Percentiles rank a stretch among this genome's conserved stretches.
phyloP scores from a whole-genome alignment of 2,329 filamentous ascomycete species.

The Exophiala mesophila region DNA sequence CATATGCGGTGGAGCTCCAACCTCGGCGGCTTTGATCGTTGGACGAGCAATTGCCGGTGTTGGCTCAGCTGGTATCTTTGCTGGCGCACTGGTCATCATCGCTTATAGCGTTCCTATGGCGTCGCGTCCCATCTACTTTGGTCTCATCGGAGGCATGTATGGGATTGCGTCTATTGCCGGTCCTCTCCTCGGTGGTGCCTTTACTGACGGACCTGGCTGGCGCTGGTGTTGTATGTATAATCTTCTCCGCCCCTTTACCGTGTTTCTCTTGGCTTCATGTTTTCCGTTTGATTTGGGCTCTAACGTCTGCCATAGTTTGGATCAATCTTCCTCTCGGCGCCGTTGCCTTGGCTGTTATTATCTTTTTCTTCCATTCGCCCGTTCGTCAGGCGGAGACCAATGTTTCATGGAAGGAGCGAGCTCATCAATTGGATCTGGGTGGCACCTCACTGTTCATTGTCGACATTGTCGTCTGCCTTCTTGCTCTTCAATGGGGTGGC shows the following conservation, averaged over 20 bases:
- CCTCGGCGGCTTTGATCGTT: constrained; percentile 30
- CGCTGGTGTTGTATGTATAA: constrained; percentile 30
- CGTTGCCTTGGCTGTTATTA: constrained; percentile 40
- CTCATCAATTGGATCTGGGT: constrained; percentile 39
- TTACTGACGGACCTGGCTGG: constrained; percentile 37
- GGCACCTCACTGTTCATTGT: constrained; percentile 45
- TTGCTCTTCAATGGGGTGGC: constrained; percentile 47
- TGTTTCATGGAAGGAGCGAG: constrained; percentile 34
- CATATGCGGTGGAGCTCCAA: constrained; percentile 36
- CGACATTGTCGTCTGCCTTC: constrained; percentile 42
- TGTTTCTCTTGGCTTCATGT: constrained; percentile 43
- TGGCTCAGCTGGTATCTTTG: constrained; percentile 30
- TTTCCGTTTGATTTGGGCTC: too few species aligned
- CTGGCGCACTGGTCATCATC: constrained; percentile 31
- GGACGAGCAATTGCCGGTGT: constrained; percentile 33
- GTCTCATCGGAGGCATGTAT: constrained; percentile 43
- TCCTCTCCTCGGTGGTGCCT: constrained; percentile 35
- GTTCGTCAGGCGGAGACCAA: constrained; percentile 30
- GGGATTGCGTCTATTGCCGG: constrained; percentile 40
- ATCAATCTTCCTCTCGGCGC: constrained; percentile 42
- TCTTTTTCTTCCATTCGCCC: constrained; percentile 43
- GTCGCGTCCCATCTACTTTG: constrained; percentile 52
- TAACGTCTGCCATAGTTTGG: constrained; percentile 40
- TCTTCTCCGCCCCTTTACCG: neutral
- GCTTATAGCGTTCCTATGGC: constrained; percentile 46